Evolutionary conservation across 768 basidiomycete species (phyloP), one percentile per base, ranked within the genome.

Genomic region (Clathrus columnatus): DNA sequence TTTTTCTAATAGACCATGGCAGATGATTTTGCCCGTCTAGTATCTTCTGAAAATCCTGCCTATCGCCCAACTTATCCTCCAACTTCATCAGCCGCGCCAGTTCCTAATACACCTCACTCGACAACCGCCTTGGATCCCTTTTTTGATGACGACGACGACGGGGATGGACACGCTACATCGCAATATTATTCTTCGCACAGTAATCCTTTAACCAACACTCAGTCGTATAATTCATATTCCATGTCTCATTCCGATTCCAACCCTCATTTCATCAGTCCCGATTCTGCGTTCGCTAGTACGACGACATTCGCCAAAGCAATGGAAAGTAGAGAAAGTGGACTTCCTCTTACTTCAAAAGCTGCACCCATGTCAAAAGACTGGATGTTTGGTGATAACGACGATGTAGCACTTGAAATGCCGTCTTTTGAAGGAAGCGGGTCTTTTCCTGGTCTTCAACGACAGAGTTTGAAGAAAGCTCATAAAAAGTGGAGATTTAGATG

Each of bases 241-340:
- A 87, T 90, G 69, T 87, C 85, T n/a, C 91, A 91, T 67, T 91
- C 91, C 68, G 84, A 88, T 67, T 54, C 61, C 52, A 58, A 60
- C 41, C 87, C 90, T 59, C 85, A 88, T 51, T 66, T 68, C 54
- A 80, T 83, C 57, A 62, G 73, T 24, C 80, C 82, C 16, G 84
- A 85, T 68, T 82, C 83, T 18, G 80, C 80, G n/a, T 85, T 85
- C 68, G 79, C 79, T 49, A 68, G 72, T 54, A 72, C 73, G 24
- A 63, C 64, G 36, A 70, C 77, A 50, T 76, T 76, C 74, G 73
- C 73, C 49, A 78, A 60, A 1, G 64, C 74, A 11, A 72, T 69
- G 72, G 74, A 71, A 59, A 73, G 70, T 8, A 72, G 73, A 57
- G 77, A 75, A 48, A 77, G 75, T 61, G 72, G 71, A 0, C 67